phyloP scores from a whole-genome alignment of 2,329 filamentous ascomycete species.

The Fusarium pseudoanthophilum region DNA sequence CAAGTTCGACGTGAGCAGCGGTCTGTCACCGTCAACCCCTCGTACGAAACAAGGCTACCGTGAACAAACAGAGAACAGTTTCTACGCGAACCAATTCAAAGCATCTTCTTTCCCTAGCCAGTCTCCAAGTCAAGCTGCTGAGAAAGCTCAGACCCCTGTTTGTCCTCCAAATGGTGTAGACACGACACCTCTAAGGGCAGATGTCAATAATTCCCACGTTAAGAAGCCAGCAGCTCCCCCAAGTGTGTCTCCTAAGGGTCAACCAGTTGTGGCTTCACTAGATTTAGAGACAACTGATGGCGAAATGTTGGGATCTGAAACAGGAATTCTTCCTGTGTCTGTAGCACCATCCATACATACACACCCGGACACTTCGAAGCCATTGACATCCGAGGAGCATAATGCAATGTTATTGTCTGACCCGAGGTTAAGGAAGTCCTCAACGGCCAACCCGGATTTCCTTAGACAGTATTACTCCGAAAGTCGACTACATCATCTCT shows the following conservation, averaged over 20 bases:
- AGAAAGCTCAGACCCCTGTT: constrained; percentile 43
- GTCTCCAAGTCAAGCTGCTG: constrained; percentile 43
- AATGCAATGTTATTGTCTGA: constrained; percentile 87
- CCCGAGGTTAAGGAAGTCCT: constrained; percentile 86
- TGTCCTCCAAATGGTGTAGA: neutral
- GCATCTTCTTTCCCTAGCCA: constrained; percentile 47
- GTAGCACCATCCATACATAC: constrained; percentile 11
- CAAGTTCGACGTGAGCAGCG: constrained; percentile 66
- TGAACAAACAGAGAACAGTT: constrained; percentile 84
- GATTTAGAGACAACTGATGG: neutral
- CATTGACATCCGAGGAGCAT: constrained; percentile 90
- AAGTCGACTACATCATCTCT: constrained; percentile 93
- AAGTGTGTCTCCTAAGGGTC: neutral
- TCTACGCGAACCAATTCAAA: constrained; percentile 80
- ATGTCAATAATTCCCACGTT: neutral
- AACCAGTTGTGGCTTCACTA: neutral
- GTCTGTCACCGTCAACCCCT: constrained; percentile 73
- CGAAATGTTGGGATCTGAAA: neutral
- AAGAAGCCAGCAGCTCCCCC: neutral
- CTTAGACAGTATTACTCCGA: constrained; percentile 95
- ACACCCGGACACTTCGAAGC: constrained; percentile 56
- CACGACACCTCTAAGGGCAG: neutral
- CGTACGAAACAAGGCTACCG: constrained; percentile 72
- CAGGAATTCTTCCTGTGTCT: neutral
- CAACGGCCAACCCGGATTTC: constrained; percentile 92